Conservation (phyloP, 495 filamentous ascomycete species). For the Delitschia confertaspora region DNA sequence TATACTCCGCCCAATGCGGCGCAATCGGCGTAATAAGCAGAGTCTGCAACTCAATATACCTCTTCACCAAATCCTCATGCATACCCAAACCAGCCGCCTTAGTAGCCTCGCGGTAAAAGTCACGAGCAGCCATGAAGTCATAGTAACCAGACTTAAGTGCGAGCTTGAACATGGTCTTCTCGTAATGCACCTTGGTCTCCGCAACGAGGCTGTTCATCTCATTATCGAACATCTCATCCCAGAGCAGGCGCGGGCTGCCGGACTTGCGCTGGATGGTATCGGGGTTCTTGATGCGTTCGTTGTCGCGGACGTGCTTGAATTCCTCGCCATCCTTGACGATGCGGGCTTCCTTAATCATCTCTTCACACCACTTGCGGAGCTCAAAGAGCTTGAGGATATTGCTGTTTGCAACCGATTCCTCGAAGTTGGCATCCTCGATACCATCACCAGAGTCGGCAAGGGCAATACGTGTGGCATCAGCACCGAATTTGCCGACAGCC, state of each 20-base stretch:
- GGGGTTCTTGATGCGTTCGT: constrained; percentile 45
- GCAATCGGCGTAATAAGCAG: constrained; percentile 69
- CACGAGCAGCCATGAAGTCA: constrained; percentile 76
- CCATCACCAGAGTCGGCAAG: constrained; percentile 93
- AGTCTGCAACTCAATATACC: constrained; percentile 83
- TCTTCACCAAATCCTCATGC: constrained; percentile 64
- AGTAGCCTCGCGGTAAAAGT: constrained; percentile 79
- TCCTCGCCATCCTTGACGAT: constrained; percentile 27
- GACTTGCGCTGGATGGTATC: constrained; percentile 45
- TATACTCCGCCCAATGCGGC: constrained; percentile 90
- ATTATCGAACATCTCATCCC: constrained; percentile 85
- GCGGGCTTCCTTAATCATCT: constrained; percentile 48
- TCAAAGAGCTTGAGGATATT: constrained; percentile 79
- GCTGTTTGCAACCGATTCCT: constrained; percentile 85
- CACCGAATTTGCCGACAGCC: constrained; percentile 82
- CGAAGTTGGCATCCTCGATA: constrained; percentile 94
- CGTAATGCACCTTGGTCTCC: constrained; percentile 68
- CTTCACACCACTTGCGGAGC: constrained; percentile 88
- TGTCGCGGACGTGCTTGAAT: constrained; percentile 40
- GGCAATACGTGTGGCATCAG: constrained; percentile 83
- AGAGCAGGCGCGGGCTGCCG: constrained; percentile 59
- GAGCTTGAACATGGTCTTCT: constrained; percentile 73
- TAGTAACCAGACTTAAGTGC: constrained; percentile 86
- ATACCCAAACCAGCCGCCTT: constrained; percentile 67
- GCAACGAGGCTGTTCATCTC: constrained; percentile 78